Percentiles rank a stretch among this genome's conserved stretches.
Evolutionary conservation across 2,329 filamentous ascomycete species (phyloP).

Genomic region (Hymenoscyphus linearis): DNA sequence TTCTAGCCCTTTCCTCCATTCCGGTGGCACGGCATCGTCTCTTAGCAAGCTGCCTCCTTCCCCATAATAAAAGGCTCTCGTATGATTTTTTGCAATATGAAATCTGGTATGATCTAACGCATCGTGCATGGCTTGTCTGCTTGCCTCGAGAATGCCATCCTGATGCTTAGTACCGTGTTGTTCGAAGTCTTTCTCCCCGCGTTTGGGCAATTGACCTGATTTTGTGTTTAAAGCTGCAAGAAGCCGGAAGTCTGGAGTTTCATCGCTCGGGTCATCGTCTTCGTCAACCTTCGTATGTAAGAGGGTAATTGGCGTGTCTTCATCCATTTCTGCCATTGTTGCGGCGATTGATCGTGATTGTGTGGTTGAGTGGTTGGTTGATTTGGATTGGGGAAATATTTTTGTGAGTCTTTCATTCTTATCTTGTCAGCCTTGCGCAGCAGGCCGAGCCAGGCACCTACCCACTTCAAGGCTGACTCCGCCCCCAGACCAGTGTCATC

Average conservation of each 20-base stretch:
- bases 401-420: constrained; percentile 1
- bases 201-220: constrained; percentile 64
- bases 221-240: constrained; percentile 50
- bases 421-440: constrained; percentile 6
- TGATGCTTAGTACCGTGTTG: constrained; percentile 83
- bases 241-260: constrained; percentile 81
- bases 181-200: constrained; percentile 97
- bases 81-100: constrained; percentile 61
- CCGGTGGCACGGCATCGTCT: constrained; percentile 53
- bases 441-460: constrained; percentile 1
- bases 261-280: constrained; percentile 67
- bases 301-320: constrained; percentile 30
- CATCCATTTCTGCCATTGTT: constrained; percentile 29
- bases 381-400: background rate
- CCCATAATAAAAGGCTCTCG: constrained; percentile 69
- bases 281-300: constrained; percentile 27
- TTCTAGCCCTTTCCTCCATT: constrained; percentile 62
- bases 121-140: constrained; percentile 82
- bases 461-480: too few relatives aligned
- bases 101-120: constrained; percentile 73
- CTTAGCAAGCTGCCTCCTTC: constrained; percentile 36
- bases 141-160: constrained; percentile 70
- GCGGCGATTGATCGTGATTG: constrained; percentile 1
- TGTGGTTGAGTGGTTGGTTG: background rate
- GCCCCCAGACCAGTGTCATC: too few relatives aligned